Evolutionary conservation across 164 flowering plant species (phyloP).

Genomic region (Piper betle): DNA sequence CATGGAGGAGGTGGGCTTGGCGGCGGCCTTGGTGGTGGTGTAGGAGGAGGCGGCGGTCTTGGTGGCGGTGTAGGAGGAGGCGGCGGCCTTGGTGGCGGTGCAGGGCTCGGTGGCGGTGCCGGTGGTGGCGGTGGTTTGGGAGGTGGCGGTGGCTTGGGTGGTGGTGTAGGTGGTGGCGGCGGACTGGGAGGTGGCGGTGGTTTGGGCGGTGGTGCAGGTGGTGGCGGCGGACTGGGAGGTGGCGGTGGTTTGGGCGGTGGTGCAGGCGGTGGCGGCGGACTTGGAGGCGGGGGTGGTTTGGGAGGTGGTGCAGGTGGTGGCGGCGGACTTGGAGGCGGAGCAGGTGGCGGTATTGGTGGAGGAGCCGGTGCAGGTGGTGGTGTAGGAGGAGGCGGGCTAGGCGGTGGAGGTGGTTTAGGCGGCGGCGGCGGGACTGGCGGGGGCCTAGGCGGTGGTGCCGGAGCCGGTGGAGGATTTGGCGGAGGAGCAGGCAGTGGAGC

Average conservation of each 20-base stretch:
- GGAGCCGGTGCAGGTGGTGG: conserved; percentile 1
- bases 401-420: not conserved
- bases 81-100: conserved; percentile 3
- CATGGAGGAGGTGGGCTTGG: conserved; percentile 1
- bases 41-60: not conserved
- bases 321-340: not conserved
- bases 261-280: conserved; percentile 1
- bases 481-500: not conserved
- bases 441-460: not conserved
- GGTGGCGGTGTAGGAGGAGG: conserved; percentile 6
- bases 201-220: not conserved
- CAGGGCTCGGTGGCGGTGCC: not conserved
- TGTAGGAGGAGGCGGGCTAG: not conserved
- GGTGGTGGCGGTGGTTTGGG: conserved; percentile 3
- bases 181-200: not conserved
- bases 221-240: conserved; percentile 1
- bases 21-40: not conserved
- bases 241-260: not conserved
- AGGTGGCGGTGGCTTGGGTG: conserved; percentile 3
- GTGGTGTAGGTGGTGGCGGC: not conserved
- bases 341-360: not conserved
- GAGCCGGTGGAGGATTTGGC: not conserved
- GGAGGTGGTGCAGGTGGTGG: conserved; percentile 2
- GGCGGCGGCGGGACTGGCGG: not conserved
- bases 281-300: conserved; percentile 4